Percentiles rank a stretch among this genome's conserved stretches.
phyloP scores from a whole-genome alignment of 352 stramenopile genomes.

The Pythium apleroticum region DNA sequence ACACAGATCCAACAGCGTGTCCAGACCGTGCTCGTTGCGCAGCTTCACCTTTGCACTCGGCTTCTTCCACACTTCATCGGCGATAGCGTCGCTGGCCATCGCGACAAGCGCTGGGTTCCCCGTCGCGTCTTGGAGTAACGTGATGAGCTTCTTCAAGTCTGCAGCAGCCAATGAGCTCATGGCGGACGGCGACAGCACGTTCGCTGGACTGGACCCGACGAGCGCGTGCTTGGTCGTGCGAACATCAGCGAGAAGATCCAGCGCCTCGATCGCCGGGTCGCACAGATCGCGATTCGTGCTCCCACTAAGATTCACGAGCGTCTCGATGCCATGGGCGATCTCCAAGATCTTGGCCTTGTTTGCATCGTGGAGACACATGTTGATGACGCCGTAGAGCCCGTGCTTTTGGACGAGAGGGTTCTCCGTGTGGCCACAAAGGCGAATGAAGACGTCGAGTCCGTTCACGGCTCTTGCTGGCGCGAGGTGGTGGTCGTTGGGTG shows the following conservation, averaged over 20 bases:
- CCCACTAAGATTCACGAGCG: slow-evolving; percentile 74
- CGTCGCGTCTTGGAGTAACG: slow-evolving; percentile 50
- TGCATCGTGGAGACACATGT: slow-evolving; percentile 81
- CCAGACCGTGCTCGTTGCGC: slow-evolving; percentile 65
- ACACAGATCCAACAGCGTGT: slow-evolving; percentile 59
- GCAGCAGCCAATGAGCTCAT: slow-evolving; percentile 36
- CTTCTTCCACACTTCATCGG: slow-evolving; percentile 72
- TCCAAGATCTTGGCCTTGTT: slow-evolving; percentile 81
- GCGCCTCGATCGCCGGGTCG: slow-evolving; percentile 65
- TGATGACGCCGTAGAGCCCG: slow-evolving; percentile 75
- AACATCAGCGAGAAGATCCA: slow-evolving; percentile 79
- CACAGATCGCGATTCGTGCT: slow-evolving; percentile 56
- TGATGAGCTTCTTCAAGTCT: slow-evolving; percentile 71
- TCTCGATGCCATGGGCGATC: slow-evolving; percentile 73
- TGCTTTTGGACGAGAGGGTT: slow-evolving; percentile 50
- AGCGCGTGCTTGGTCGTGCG: slow-evolving; percentile 42
- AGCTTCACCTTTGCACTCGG: slow-evolving; percentile 58
- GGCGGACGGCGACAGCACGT: slow-evolving; percentile 18
- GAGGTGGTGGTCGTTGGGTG: slow-evolving; percentile 9
- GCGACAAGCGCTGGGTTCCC: slow-evolving; percentile 56
- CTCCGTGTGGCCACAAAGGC: slow-evolving; percentile 36
- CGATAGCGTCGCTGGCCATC: slow-evolving; percentile 76
- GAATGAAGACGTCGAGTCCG: slow-evolving; percentile 51
- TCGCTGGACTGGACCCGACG: slow-evolving; percentile 20
- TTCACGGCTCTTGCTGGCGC: slow-evolving; percentile 17